Conservation (phyloP, 179 eudicot species). For the Gypsophila paniculata region DNA sequence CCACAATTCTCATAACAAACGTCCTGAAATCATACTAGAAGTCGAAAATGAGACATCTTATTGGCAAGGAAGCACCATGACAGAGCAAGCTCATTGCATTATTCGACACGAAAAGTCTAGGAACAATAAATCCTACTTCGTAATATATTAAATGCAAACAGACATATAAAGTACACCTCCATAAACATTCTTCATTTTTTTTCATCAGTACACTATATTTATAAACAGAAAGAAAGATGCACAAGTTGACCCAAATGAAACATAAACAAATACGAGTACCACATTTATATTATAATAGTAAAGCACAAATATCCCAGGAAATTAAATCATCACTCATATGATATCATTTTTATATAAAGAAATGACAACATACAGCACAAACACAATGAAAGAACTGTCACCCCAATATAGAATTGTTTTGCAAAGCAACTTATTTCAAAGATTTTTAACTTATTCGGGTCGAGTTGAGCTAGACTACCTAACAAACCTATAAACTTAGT, state of each 20-base stretch:
- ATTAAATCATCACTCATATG: constrained; percentile 8
- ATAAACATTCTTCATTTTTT: constrained; percentile 9
- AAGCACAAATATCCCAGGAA: constrained; percentile 14
- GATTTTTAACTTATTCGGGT: neutral
- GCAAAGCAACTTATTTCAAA: neutral
- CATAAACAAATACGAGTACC: neutral
- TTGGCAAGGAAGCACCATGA: no score
- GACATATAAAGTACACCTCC: neutral
- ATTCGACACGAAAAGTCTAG: neutral
- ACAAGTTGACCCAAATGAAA: constrained; percentile 14
- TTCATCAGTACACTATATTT: constrained; percentile 10
- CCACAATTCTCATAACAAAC: no score
- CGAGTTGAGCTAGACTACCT: neutral
- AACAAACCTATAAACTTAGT: neutral
- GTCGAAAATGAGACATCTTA: no score
- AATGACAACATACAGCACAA: constrained; percentile 9
- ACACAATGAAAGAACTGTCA: constrained; percentile 4
- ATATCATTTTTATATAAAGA: constrained; percentile 11
- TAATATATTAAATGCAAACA: constrained; percentile 1
- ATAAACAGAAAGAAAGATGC: constrained; percentile 10
- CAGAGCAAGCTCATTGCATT: no score
- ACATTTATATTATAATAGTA: constrained; percentile 2
- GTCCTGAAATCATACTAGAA: no score
- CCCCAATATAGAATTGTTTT: neutral
- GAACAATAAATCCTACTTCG: neutral